Conservation (phyloP, 805 yeast genomes). For the Wickerhamomyces chambardii region DNA sequence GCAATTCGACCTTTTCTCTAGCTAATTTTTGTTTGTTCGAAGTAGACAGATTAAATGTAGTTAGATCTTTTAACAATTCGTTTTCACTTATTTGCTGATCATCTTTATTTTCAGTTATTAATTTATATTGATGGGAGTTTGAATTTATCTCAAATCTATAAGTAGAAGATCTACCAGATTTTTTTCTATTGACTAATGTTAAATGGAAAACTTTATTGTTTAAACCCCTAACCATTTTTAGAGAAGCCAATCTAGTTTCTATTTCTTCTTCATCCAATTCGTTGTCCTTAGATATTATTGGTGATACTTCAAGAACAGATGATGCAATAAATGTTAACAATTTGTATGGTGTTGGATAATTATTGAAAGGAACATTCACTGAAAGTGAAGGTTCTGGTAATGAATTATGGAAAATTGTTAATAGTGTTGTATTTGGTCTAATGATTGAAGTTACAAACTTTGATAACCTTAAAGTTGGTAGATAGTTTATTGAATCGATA, state of each 20-base stretch:
- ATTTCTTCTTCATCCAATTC: slow-evolving; percentile 37
- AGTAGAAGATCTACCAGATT: slow-evolving; percentile 71
- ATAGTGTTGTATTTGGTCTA: slow-evolving; percentile 33
- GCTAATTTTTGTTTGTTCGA: slow-evolving; percentile 70
- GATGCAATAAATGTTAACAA: slow-evolving; percentile 68
- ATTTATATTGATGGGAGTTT: slow-evolving; percentile 29
- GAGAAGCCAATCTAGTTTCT: slow-evolving; percentile 25
- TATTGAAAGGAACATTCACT: slow-evolving; percentile 11
- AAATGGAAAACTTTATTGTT: slow-evolving; percentile 40
- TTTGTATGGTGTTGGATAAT: slow-evolving; percentile 45
- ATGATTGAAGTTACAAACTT: slow-evolving; percentile 40
- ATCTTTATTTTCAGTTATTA: slow-evolving; percentile 14
- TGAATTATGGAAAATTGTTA: slow-evolving; percentile 39
- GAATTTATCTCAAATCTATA: slow-evolving; percentile 49
- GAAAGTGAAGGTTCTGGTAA: slow-evolving; percentile 23
- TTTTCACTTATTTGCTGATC: slow-evolving; percentile 34
- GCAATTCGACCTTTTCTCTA: slow-evolving; percentile 78
- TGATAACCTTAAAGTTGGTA: slow-evolving; percentile 36
- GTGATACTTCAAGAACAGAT: slow-evolving; percentile 54
- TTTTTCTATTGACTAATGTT: slow-evolving; percentile 59
- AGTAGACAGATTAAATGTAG: slow-evolving; percentile 82
- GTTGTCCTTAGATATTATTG: slow-evolving; percentile 19
- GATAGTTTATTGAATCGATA: slow-evolving; percentile 62
- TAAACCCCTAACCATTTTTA: slow-evolving; percentile 41
- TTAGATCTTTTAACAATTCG: slow-evolving; percentile 55